Evolutionary conservation across 352 stramenopile species (phyloP), one percentile per base, ranked within the genome.

Genomic region (Phytophthora uliginosa): DNA sequence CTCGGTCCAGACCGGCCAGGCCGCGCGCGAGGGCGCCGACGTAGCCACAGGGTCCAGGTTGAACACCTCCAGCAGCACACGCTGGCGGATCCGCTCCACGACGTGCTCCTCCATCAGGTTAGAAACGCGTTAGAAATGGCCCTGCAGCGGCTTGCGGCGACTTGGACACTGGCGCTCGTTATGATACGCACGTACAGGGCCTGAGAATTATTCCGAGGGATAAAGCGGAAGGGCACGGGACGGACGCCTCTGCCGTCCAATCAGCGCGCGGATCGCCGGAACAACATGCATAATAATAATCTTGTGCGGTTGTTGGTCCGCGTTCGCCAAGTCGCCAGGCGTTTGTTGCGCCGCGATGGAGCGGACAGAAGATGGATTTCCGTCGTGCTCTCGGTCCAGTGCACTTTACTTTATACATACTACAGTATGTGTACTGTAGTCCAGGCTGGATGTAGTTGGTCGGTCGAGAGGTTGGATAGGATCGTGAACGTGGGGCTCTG

Each of bases 41-140:
- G 88, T 76, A 1, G 50, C 60, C 47, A 94, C 79, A 8, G 86
- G 79, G 5, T 91, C 85, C 40, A 89, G 53, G 57, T 91, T 77
- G 55, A 95, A 79, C 18, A 88, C 45, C 64, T 94, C 86, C 22
- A 88, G 58, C 38, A 85, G 36, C 48, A 95, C 72, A 18, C 88
- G 88, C 59, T 74, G 74, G 47, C 78, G 83, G 63, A 93, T 86
- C 8, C 70, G 65, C 54, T 77, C 64, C 34, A 71, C 34, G 20
- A 77, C 65, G 70, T 77, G 70, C 22, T 74, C 59, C 40, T 74
- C 59, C 70, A 74, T 74, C 38, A 45, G 47, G 60, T 42, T 61
- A 62, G 22, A 38, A 34, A 28, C 17, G n/a, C n/a, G 45, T 57
- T 62, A 51, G 60, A 67, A 67, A 67, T 52, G 22, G 47, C 26